Evolutionary conservation across 306 rosid genomes (phyloP).

Genomic region (Cicer pinnatifidum): DNA sequence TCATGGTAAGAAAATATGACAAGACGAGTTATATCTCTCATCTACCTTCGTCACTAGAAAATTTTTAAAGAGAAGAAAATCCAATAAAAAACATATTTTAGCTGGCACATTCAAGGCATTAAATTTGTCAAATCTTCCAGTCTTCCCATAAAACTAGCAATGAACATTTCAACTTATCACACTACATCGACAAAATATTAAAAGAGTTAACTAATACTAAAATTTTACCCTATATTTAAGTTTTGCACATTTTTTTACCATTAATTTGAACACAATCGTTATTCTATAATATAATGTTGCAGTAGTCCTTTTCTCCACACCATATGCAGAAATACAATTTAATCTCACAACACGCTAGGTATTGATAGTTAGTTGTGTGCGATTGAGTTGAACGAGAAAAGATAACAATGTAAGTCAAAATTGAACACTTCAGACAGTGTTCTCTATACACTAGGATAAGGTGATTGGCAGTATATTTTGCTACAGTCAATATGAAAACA

Average conservation of each 20-base stretch:
- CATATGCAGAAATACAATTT: slow-evolving; percentile 1
- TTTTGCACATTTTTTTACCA: slow-evolving; percentile 22
- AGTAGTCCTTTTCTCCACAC: slow-evolving; percentile 29
- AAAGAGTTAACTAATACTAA: slow-evolving; percentile 18
- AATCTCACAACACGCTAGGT: slow-evolving; percentile 1
- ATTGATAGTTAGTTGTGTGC: slow-evolving; percentile 5
- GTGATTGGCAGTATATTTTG: slow-evolving; percentile 3
- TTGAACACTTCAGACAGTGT: slow-evolving; percentile 21
- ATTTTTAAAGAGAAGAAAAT: slow-evolving; percentile 15
- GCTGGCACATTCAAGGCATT: slow-evolving; percentile 1
- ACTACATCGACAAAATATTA: slow-evolving; percentile 18
- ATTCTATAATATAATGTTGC: slow-evolving; percentile 27
- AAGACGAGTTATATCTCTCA: slow-evolving; percentile 44
- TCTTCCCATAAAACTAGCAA: slow-evolving; percentile 4
- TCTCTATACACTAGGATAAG: background rate
- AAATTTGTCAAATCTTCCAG: slow-evolving; percentile 26
- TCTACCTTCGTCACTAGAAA: slow-evolving; percentile 34
- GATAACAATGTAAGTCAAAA: slow-evolving; percentile 22
- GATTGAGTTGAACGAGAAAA: background rate
- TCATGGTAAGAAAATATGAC: slow-evolving; percentile 58
- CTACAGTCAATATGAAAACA: background rate
- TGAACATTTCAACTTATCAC: slow-evolving; percentile 9
- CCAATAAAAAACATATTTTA: slow-evolving; percentile 11
- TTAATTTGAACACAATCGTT: background rate
- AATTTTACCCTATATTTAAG: background rate